Evolutionary conservation across 2,329 filamentous ascomycete species (phyloP).

Genomic region (Monosporascus sp.): DNA sequence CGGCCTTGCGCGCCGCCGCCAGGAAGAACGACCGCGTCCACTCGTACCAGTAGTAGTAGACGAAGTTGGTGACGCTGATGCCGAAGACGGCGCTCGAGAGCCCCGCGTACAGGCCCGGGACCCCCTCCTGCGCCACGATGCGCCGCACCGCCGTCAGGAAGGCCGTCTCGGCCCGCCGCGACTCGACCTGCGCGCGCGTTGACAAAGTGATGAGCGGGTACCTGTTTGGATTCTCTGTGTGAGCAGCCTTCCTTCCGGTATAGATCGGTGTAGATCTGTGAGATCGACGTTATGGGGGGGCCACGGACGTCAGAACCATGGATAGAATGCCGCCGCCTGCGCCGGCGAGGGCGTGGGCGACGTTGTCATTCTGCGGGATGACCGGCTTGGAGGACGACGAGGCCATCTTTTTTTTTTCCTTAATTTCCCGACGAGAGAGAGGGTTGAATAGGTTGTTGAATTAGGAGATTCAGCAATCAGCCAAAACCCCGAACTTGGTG

Average conservation of each 20-base stretch:
- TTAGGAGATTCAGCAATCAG: background rate
- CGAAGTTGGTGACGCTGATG: conserved; percentile 98
- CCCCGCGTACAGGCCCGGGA: conserved; percentile 84
- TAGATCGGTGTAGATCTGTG: no score
- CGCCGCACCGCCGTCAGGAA: conserved; percentile 77
- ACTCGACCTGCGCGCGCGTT: conserved; percentile 95
- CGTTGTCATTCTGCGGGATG: conserved; percentile 87
- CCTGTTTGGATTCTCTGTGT: conserved; percentile 36
- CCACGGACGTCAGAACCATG: conserved; percentile 80
- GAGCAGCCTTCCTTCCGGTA: no score
- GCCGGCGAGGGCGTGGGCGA: conserved; percentile 89
- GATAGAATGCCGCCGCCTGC: conserved; percentile 91
- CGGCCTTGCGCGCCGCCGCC: conserved; percentile 65
- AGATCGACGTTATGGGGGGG: no score
- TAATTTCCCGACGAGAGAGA: background rate
- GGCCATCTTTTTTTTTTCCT: conserved; percentile 14
- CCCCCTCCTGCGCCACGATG: conserved; percentile 87
- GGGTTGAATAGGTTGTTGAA: background rate
- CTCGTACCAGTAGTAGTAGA: conserved; percentile 99
- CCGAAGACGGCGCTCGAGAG: conserved; percentile 93
- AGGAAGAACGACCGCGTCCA: conserved; percentile 89
- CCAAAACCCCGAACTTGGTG: no score
- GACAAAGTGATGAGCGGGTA: conserved; percentile 97
- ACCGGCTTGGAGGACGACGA: conserved; percentile 50
- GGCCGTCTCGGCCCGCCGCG: conserved; percentile 80